Evolutionary conservation across 495 filamentous ascomycete genomes (phyloP), one percentile per base, ranked within the genome.

Genomic region (Terfezia boudieri): DNA sequence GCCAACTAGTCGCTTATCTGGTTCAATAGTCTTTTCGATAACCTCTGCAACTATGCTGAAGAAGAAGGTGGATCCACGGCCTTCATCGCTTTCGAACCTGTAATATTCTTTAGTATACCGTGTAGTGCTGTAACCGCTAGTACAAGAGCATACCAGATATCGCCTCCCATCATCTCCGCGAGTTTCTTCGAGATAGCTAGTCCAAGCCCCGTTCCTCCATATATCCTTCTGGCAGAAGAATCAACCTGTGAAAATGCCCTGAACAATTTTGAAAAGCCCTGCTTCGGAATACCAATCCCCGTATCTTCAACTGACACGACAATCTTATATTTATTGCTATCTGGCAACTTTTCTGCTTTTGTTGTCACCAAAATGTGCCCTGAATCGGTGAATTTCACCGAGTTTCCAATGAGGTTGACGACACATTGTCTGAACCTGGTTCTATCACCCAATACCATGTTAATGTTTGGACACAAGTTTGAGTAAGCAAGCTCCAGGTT

Each of bases 391-490:
- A 83, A 83, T 57, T 83, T 83, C 62, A 83, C 78, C 1, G 80
- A 80, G 59, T 83, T 83, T 9, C 80, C 80, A 48, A 82, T 74
- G n/a, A 83, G 68, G 57, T 83, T 83, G 50, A 83, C 74, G 20
- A 83, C 66, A 14, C 82, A 73, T 57, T 83, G 80, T 9, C 80
- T 73, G 56, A 83, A 77, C 53, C 80, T 71, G 67, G 81, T 80
- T 55, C 75, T 68, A 59, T 83, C 80, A 12, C 80, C 80, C 56
- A 77, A 76, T 23, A 83, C 71, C 67, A 77, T 73, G 14, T 71
- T 68, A 12, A 81, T 77, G 9, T 82, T 76, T 56, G 76, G 70
- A 53, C 74, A 72, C 36, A 76, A 73, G 57, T 83, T 79, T 14
- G 80, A 58, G 62, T 82, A 83, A 56, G 80, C 82, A 50, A 83